Conservation (phyloP, 768 basidiomycete species). For the Rhodosporidiobolus sp. region DNA sequence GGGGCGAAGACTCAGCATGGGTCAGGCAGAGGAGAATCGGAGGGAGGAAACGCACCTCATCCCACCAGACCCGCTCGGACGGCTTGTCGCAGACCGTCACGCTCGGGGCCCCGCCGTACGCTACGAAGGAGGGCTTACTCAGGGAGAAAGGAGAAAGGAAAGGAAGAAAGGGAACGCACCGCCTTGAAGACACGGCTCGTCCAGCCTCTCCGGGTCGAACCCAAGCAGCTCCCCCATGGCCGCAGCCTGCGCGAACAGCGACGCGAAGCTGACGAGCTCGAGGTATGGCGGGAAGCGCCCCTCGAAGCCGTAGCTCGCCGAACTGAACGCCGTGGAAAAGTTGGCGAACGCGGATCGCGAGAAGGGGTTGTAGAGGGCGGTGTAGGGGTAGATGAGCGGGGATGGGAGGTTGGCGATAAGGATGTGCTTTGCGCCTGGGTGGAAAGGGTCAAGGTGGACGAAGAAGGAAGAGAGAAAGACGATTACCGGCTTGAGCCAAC, state of each 20-base stretch:
- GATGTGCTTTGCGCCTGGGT: constrained; percentile 4
- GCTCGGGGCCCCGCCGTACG: not conserved
- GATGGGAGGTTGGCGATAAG: not conserved
- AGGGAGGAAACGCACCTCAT: constrained; percentile 2
- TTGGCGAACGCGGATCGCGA: not conserved
- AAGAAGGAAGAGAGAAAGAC: not conserved
- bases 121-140: not conserved
- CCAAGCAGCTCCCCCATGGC: not conserved
- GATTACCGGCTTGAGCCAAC: not conserved
- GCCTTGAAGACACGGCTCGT: not conserved
- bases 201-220: not conserved
- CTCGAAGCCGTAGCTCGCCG: too few relatives aligned
- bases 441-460: not conserved
- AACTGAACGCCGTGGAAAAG: not conserved
- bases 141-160: too few relatives aligned
- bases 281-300: not conserved
- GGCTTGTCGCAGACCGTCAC: not conserved
- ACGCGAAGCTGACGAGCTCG: not conserved
- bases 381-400: constrained; percentile 5
- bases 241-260: not conserved
- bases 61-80: constrained; percentile 1
- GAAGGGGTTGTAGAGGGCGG: not conserved
- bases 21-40: not conserved
- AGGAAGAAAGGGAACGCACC: not conserved
- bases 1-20: not conserved